These are phyloP conservation scores for Neophaeococcomyces mojaviensis DNA, from an alignment of 2,329 filamentous ascomycete genomes.

Conservation along the genomic window DNA sequence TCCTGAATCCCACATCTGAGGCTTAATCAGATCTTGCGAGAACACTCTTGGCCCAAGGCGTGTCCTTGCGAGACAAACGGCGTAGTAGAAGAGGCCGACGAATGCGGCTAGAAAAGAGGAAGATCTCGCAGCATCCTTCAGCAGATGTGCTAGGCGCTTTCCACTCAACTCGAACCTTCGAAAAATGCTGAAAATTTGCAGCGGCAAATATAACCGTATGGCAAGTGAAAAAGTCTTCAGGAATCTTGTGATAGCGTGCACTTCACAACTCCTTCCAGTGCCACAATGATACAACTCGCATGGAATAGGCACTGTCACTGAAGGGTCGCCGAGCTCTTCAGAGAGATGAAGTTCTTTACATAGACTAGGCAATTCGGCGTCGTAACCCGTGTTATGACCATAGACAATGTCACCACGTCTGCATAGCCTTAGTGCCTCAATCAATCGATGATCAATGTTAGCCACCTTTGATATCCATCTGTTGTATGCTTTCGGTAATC, in stretches of 20 bases:
- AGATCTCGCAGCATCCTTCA: slow-evolving; percentile 58
- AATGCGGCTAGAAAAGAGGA: slow-evolving; percentile 72
- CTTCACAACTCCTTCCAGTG: slow-evolving; percentile 64
- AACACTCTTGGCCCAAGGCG: slow-evolving; percentile 64
- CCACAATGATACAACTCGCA: slow-evolving; percentile 83
- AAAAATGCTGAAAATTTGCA: slow-evolving; percentile 50
- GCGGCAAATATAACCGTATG: slow-evolving; percentile 67
- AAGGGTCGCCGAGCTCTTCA: slow-evolving; percentile 64
- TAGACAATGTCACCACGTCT: slow-evolving; percentile 60
- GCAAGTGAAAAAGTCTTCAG: slow-evolving; percentile 63
- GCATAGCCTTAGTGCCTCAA: slow-evolving; percentile 64
- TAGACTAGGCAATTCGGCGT: slow-evolving; percentile 61
- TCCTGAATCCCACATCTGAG: slow-evolving; percentile 50
- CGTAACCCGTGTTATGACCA: slow-evolving; percentile 64
- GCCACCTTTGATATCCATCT: slow-evolving; percentile 76
- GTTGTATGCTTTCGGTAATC: slow-evolving; percentile 65
- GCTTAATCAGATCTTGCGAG: slow-evolving; percentile 43
- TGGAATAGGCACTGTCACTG: slow-evolving; percentile 61
- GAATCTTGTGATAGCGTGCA: slow-evolving; percentile 63
- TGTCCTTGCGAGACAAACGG: slow-evolving; percentile 69
- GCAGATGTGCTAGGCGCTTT: slow-evolving; percentile 41
- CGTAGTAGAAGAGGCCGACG: slow-evolving; percentile 75
- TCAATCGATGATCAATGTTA: slow-evolving; percentile 64
- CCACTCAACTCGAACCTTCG: neutral
- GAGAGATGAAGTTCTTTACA: slow-evolving; percentile 65